phyloP scores from a whole-genome alignment of 2,329 filamentous ascomycete species.

The Penicillium sp. region DNA sequence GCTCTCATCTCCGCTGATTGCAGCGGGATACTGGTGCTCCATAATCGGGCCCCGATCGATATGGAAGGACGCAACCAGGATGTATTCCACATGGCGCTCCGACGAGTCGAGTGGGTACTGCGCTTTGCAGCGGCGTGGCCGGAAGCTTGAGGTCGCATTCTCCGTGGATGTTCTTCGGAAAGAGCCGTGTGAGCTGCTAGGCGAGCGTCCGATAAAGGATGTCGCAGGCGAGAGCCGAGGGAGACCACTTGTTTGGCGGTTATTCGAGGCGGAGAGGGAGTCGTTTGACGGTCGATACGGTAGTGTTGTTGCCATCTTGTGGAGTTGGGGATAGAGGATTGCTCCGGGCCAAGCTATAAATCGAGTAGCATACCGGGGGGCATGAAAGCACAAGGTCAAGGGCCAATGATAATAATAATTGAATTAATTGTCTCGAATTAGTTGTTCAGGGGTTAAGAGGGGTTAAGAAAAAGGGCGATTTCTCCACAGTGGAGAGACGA shows the following conservation, averaged over 20 bases:
- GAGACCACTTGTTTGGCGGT: slow-evolving; percentile 48
- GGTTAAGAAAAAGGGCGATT: slow-evolving; percentile 24
- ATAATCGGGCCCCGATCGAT: slow-evolving; percentile 94
- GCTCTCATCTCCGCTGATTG: slow-evolving; percentile 94
- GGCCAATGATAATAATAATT: slow-evolving; percentile 1
- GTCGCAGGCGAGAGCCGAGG: slow-evolving; percentile 60
- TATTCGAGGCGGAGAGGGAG: slow-evolving; percentile 51
- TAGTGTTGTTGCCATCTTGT: slow-evolving; percentile 37
- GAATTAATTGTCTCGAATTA: not conserved
- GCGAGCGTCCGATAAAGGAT: slow-evolving; percentile 53
- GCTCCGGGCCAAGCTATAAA: slow-evolving; percentile 16
- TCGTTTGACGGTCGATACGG: slow-evolving; percentile 42
- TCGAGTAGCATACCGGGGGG: slow-evolving; percentile 16
- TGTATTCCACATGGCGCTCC: slow-evolving; percentile 98
- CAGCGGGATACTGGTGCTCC: slow-evolving; percentile 95
- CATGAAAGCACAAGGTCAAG: slow-evolving; percentile 1
- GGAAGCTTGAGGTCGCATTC: slow-evolving; percentile 46
- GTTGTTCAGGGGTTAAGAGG: slow-evolving; percentile 22
- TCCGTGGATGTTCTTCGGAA: slow-evolving; percentile 38
- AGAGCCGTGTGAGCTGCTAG: slow-evolving; percentile 45
- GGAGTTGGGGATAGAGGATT: slow-evolving; percentile 12
- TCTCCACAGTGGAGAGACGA: slow-evolving; percentile 29
- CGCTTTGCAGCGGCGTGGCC: slow-evolving; percentile 61
- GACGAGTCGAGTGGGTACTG: slow-evolving; percentile 71
- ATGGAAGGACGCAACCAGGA: slow-evolving; percentile 94